Base-by-base conservation (phyloP, 495 filamentous ascomycete species). In the Podospora bellae-mahoneyi region DNA sequence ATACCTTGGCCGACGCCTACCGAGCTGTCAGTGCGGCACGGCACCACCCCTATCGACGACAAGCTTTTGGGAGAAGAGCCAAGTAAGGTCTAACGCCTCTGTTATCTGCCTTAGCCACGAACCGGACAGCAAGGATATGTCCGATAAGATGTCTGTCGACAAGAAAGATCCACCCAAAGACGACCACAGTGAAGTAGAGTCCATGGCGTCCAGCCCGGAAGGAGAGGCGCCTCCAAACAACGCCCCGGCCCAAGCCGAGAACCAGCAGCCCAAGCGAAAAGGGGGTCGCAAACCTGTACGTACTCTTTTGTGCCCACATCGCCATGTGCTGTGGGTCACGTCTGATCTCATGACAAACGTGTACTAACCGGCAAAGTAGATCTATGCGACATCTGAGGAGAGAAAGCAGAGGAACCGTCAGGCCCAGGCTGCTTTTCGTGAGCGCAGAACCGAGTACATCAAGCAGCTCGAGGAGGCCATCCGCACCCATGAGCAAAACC, bases 401-500 rank as follows among this genome's bases (percentile, higher is more conserved):
- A 87, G 95, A 74, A 98, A 99, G 82, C 95, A 97, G 81, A 88
- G 96, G 71, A 99, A 99, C 75, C 87, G 95, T 69, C 96, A 98
- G 80, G 95, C 95, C 32, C 95, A 99, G 78, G 95, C 95, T 59
- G 95, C 95, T 32, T 99, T 99, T 75, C 89, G 95, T 60, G 95
- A 99, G 78, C 89, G 95, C 68, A 89, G 95, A 69, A 98, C 96
- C 30, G 95, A 99, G 82, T 99, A 99, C 78, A 99, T 99, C 83
- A 97, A 97, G 81, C 96, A 99, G 78, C 86, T 99, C 13, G 95
- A 99, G 79, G 92, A 92, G 64, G 97, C 93, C 65, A 98, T 99
- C 79, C 96, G 96, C 77, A 93, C 93, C 70, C 95, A 98, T 83
- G 95, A 99, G 79, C 92, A 97, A 69, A 91, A 90, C 69, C 83